phyloP scores from a whole-genome alignment of 2,329 filamentous ascomycete species.

The Huntiella abstrusa region DNA sequence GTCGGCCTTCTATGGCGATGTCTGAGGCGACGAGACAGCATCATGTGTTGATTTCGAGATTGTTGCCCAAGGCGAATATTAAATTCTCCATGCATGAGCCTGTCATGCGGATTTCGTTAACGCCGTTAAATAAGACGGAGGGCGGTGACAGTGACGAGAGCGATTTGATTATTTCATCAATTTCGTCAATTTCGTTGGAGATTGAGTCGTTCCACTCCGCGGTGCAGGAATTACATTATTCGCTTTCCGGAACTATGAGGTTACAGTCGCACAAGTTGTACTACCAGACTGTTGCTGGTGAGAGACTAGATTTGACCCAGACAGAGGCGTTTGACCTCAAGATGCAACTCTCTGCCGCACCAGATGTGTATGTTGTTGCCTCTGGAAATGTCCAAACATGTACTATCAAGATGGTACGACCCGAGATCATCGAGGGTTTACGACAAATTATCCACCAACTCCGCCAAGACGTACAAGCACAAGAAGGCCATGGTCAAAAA shows the following conservation, averaged over 20 bases:
- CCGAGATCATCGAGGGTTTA: slow-evolving; percentile 82
- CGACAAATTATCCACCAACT: slow-evolving; percentile 81
- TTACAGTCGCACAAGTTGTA: slow-evolving; percentile 79
- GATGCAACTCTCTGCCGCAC: slow-evolving; percentile 64
- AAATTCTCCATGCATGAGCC: slow-evolving; percentile 96
- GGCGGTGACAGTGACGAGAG: slow-evolving; percentile 55
- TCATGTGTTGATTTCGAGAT: slow-evolving; percentile 63
- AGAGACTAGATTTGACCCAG: slow-evolving; percentile 69
- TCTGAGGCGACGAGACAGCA: slow-evolving; percentile 25
- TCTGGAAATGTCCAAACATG: slow-evolving; percentile 71
- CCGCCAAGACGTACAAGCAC: slow-evolving; percentile 38
- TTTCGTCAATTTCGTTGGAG: slow-evolving; percentile 83
- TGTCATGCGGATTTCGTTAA: slow-evolving; percentile 74
- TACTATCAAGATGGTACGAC: slow-evolving; percentile 71
- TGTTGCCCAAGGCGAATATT: slow-evolving; percentile 82
- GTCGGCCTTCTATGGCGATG: not conserved
- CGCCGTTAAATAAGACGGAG: slow-evolving; percentile 46
- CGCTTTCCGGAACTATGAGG: slow-evolving; percentile 61
- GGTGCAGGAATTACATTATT: slow-evolving; percentile 71
- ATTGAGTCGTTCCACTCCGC: slow-evolving; percentile 89
- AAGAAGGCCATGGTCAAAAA: slow-evolving; percentile 19
- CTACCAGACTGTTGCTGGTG: slow-evolving; percentile 73
- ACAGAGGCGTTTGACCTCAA: slow-evolving; percentile 82
- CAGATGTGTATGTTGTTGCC: slow-evolving; percentile 65
- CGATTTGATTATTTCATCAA: slow-evolving; percentile 84